phyloP scores from a whole-genome alignment of 176 grass and related monocot genomes.

The Musa itinerans region DNA sequence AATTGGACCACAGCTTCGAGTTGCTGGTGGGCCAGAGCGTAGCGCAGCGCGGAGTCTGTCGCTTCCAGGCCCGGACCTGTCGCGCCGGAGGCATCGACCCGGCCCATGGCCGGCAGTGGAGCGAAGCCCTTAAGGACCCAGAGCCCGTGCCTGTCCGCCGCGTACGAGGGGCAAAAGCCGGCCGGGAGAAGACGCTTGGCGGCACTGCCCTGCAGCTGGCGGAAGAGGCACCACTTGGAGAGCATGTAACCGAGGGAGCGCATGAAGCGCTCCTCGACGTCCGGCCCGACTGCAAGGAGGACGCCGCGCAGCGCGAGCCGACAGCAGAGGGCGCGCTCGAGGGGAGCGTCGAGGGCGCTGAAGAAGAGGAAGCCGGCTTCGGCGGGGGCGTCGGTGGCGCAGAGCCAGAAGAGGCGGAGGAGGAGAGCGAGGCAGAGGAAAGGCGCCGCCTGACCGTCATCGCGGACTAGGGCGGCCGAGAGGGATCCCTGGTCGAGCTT shows the following conservation, averaged over 20 bases:
- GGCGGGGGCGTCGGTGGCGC: constrained; percentile 48
- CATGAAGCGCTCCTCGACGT: constrained; percentile 57
- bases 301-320: constrained; percentile 31
- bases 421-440: constrained; percentile 61
- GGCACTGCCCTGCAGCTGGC: constrained; percentile 33
- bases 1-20: constrained; percentile 55
- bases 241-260: constrained; percentile 90
- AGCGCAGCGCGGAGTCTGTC: constrained; percentile 55
- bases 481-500: constrained; percentile 28
- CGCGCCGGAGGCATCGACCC: background rate
- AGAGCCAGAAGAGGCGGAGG: constrained; percentile 74
- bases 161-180: constrained; percentile 33
- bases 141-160: constrained; percentile 43
- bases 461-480: background rate
- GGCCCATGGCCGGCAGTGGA: constrained; percentile 27
- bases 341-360: constrained; percentile 24
- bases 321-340: constrained; percentile 37
- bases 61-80: constrained; percentile 10
- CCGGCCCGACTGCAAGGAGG: constrained; percentile 48
- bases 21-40: constrained; percentile 64
- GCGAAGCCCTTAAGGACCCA: constrained; percentile 62
- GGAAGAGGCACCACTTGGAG: constrained; percentile 73
- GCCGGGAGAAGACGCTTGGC: constrained; percentile 8
- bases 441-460: constrained; percentile 15
- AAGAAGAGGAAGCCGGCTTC: constrained; percentile 79